These are phyloP conservation scores for Euphorbia pulcherrima DNA, from an alignment of 345 rosid genomes.

Conservation along the genomic window DNA sequence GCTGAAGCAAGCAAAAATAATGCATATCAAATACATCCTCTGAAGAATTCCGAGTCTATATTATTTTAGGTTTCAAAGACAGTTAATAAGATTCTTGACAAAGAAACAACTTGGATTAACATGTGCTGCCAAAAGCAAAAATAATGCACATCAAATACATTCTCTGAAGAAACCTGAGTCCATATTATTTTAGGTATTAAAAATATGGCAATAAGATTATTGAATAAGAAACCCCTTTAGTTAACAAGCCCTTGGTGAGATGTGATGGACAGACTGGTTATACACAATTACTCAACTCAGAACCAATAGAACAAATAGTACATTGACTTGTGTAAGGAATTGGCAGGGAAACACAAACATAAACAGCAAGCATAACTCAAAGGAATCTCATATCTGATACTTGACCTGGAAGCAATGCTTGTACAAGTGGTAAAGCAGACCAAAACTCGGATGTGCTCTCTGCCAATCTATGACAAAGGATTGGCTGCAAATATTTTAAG, in stretches of 20 bases:
- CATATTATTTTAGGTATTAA: neutral
- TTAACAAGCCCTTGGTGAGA: neutral
- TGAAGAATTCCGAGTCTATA: neutral
- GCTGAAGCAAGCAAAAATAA: conserved; percentile 33
- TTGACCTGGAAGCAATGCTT: conserved; percentile 75
- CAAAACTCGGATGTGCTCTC: conserved; percentile 55
- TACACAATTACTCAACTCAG: neutral
- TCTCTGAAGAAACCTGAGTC: conserved; percentile 4
- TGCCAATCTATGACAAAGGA: conserved; percentile 58
- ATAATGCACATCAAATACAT: conserved; percentile 16
- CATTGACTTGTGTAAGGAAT: neutral
- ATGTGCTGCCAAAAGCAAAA: conserved; percentile 41
- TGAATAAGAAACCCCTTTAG: neutral
- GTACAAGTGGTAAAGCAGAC: conserved; percentile 74
- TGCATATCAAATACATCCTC: conserved; percentile 18
- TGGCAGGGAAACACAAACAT: conserved; percentile 2
- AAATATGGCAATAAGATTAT: neutral
- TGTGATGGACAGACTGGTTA: neutral
- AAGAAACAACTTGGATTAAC: too few species aligned
- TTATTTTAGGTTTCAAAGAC: neutral
- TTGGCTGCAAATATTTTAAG: conserved; percentile 45
- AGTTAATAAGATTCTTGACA: too few species aligned
- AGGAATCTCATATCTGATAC: conserved; percentile 8
- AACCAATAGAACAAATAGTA: neutral
- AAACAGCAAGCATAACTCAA: neutral